Percentiles rank a stretch among this genome's conserved stretches.
Evolutionary conservation across 208 protist genomes (phyloP).

Genomic region (Crithidia fasciculata): DNA sequence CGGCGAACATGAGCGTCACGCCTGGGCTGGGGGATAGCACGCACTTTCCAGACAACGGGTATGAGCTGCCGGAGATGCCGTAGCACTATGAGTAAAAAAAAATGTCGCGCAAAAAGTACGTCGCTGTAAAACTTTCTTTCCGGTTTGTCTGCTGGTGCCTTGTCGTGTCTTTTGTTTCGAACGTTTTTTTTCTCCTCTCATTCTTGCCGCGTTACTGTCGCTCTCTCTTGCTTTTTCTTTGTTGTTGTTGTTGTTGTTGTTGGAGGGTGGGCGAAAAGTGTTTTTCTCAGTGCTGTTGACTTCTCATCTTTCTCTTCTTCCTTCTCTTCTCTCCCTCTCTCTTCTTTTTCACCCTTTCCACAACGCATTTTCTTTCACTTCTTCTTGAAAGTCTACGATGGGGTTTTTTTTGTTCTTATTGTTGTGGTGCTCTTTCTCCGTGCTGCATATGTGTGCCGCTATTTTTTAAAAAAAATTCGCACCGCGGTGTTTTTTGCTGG

Average conservation of each 20-base stretch:
- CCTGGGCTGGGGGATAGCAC: slow-evolving; percentile 11
- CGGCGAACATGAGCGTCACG: slow-evolving; percentile 7
- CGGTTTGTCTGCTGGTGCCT: neutral
- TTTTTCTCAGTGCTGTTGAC: neutral
- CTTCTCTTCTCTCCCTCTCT: neutral
- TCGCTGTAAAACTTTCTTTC: neutral
- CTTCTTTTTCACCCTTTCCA: too few species aligned
- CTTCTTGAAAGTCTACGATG: too few species aligned
- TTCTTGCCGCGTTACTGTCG: neutral
- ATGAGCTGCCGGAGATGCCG: neutral
- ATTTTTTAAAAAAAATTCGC: too few species aligned
- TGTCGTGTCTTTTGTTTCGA: too few species aligned
- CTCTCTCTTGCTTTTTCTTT: neutral
- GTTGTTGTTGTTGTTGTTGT: neutral
- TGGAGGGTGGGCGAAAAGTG: neutral
- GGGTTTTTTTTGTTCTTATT: too few species aligned
- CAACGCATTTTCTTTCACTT: too few species aligned
- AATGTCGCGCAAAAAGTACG: neutral
- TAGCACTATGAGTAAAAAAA: neutral
- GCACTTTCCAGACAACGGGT: slow-evolving; percentile 6
- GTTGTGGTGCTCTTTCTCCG: too few species aligned
- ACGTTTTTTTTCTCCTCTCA: neutral
- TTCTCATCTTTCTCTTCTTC: neutral
- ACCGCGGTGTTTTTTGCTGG: neutral
- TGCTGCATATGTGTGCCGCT: neutral